A percentile compares a stretch with the other conserved stretches of the same genome.
Evolutionary conservation across 2,329 filamentous ascomycete species (phyloP).

Genomic region (Elsinoe batatas): DNA sequence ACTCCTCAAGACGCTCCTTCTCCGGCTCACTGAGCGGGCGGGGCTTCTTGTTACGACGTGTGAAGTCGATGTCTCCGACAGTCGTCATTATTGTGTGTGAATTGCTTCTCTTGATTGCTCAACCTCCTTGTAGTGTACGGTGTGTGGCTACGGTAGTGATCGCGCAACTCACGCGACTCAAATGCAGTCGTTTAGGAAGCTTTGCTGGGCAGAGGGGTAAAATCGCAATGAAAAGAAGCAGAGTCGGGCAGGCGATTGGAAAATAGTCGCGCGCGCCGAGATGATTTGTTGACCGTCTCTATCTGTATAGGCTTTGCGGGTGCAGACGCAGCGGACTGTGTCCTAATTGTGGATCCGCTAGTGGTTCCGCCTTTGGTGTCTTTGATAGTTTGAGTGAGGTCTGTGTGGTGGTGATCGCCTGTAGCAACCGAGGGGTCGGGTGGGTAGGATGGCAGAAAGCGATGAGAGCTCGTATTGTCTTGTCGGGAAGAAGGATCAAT

Average conservation of each 20-base stretch:
- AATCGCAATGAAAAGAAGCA: not conserved
- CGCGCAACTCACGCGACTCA: constrained; percentile 6
- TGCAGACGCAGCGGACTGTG: not conserved
- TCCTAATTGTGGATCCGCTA: constrained; percentile 3
- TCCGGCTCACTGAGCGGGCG: constrained; percentile 72
- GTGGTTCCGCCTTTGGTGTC: not conserved
- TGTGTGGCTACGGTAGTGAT: not conserved
- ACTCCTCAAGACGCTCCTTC: constrained; percentile 77
- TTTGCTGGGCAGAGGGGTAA: not conserved
- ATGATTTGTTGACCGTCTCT: constrained; percentile 1
- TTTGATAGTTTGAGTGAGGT: constrained; percentile 7
- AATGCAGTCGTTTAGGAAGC: not conserved
- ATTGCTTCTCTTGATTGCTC: not conserved
- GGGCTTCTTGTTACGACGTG: constrained; percentile 76
- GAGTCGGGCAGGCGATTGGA: not conserved
- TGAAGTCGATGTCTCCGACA: constrained; percentile 61
- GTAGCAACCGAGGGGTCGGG: constrained; percentile 9
- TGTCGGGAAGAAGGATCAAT: not conserved
- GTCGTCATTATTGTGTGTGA: constrained; percentile 16
- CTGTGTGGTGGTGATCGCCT: constrained; percentile 1
- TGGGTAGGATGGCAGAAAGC: not conserved
- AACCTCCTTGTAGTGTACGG: not conserved
- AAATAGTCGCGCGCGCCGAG: not conserved
- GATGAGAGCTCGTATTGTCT: not conserved
- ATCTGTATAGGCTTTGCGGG: constrained; percentile 6